Evolutionary conservation across 2,329 filamentous ascomycete species (phyloP), one percentile per base, ranked within the genome.

Genomic region (Pestalotiopsis fici): DNA sequence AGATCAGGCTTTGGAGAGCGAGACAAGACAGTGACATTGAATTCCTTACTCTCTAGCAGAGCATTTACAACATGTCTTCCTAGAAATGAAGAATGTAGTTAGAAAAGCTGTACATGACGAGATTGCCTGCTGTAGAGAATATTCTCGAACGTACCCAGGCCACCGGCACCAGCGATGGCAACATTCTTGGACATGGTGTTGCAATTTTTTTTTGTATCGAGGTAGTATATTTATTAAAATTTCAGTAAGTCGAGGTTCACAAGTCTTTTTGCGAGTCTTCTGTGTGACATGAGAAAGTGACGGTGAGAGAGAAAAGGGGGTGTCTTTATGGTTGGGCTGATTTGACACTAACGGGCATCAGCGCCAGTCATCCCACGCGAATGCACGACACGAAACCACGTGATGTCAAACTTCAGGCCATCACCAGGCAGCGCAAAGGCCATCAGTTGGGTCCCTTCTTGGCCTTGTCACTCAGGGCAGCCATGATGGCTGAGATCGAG

Each of bases 1-100:
- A 63, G 43, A 5, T 63, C 60, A 43, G 37, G 60, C 60, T 63
- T 43, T 3, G 60, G 35, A n/a, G 60, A 50, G 60, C 60, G 60
- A 27, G 60, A 47, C n/a, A 63, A 18, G 7, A 63, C 35, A 11
- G 35, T 63, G n/a, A 63, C 23, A n/a, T 63, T 63, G 21, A 63
- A 50, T 27, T 63, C 43, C 37, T 50, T 63, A 21, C 60, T 63
- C 37, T 43, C 60, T 2, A 63, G 43, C 28, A 63, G 23, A 25
- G n/a, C 37, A 31, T 43, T 18, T 21, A 47, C 37, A 21, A 63
- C 43, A 39, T 61, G 59, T n/a, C 28, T 61, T 35, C 59, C 59
- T 61, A n/a, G 2, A 18, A 27, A 7, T 6, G 9, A 6, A 25
- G 7, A 13, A 27, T n/a, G 9, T 21, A 27, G 55, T 57, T 12